Evolutionary conservation across 2,329 filamentous ascomycete genomes (phyloP).

Genomic region (Cladophialophora exuberans): DNA sequence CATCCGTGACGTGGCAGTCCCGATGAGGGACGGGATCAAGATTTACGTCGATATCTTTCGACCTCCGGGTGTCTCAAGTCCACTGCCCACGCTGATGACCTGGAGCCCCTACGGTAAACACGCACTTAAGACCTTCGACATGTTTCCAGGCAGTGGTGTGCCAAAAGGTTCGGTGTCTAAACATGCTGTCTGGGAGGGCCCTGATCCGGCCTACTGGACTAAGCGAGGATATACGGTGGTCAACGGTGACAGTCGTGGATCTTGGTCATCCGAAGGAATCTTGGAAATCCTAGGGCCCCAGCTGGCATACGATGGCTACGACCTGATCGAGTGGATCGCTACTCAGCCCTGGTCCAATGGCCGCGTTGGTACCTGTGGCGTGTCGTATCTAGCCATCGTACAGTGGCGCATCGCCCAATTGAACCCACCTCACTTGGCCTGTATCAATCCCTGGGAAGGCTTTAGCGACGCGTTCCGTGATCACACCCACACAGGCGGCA

Average conservation of each 20-base stretch:
- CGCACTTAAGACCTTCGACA: slow-evolving; percentile 2
- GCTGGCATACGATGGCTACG: slow-evolving; percentile 47
- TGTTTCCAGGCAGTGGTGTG: slow-evolving; percentile 41
- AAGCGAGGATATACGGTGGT: slow-evolving; percentile 37
- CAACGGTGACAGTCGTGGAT: slow-evolving; percentile 36
- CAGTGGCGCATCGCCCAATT: slow-evolving; percentile 60
- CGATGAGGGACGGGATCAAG: slow-evolving; percentile 14
- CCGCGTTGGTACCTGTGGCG: slow-evolving; percentile 56
- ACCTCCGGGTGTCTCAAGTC: slow-evolving; percentile 17
- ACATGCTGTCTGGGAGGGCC: slow-evolving; percentile 54
- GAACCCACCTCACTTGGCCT: slow-evolving; percentile 54
- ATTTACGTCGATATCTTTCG: slow-evolving; percentile 16
- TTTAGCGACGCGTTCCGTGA: slow-evolving; percentile 63
- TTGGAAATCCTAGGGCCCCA: slow-evolving; percentile 46
- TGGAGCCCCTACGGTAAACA: slow-evolving; percentile 75
- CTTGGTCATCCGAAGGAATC: slow-evolving; percentile 35
- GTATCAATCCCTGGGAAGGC: slow-evolving; percentile 60
- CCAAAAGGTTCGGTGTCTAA: slow-evolving; percentile 33
- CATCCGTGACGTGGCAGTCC: slow-evolving; percentile 4
- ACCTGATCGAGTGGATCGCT: slow-evolving; percentile 53
- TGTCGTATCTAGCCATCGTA: slow-evolving; percentile 57
- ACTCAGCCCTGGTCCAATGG: slow-evolving; percentile 55
- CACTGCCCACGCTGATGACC: slow-evolving; percentile 65
- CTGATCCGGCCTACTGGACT: slow-evolving; percentile 37
- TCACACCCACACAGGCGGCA: slow-evolving; percentile 63